phyloP scores from a whole-genome alignment of 768 basidiomycete genomes.

The Suillus lakei region DNA sequence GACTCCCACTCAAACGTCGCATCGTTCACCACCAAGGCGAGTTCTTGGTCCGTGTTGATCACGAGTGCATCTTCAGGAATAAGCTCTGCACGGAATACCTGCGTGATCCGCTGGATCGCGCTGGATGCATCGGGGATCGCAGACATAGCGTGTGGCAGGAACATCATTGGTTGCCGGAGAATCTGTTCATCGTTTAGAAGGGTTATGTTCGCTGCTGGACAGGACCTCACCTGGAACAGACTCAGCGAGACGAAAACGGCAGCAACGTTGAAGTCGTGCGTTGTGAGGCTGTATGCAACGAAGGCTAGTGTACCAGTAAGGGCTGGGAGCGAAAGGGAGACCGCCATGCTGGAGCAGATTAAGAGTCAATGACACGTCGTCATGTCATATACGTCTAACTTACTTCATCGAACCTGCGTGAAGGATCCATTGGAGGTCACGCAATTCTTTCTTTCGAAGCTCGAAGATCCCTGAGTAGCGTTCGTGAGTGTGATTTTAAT shows the following conservation, averaged over 20 bases:
- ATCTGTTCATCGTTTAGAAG: slow-evolving; percentile 40
- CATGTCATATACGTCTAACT: slow-evolving; percentile 15
- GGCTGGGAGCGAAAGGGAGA: slow-evolving; percentile 63
- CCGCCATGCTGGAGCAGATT: slow-evolving; percentile 44
- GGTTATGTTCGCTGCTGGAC: background rate
- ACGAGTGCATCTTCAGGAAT: slow-evolving; percentile 45
- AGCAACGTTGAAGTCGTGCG: slow-evolving; percentile 61
- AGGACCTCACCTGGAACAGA: slow-evolving; percentile 43
- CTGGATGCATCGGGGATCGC: slow-evolving; percentile 67
- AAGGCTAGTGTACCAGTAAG: slow-evolving; percentile 71
- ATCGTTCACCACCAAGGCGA: slow-evolving; percentile 53
- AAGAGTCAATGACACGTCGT: background rate
- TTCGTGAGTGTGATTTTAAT: slow-evolving; percentile 5
- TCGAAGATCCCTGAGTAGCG: slow-evolving; percentile 50
- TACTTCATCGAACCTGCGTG: slow-evolving; percentile 68
- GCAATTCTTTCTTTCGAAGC: too few relatives aligned
- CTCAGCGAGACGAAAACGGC: slow-evolving; percentile 75
- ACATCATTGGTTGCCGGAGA: slow-evolving; percentile 72
- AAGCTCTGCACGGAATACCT: too few relatives aligned
- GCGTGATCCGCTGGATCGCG: slow-evolving; percentile 60
- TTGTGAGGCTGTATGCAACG: slow-evolving; percentile 64
- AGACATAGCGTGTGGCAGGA: slow-evolving; percentile 63
- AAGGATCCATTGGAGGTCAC: slow-evolving; percentile 59
- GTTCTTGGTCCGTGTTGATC: slow-evolving; percentile 49
- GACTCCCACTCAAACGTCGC: slow-evolving; percentile 73